These are phyloP conservation scores for Paraphaeosphaeria minitans DNA, from an alignment of 2,329 filamentous ascomycete species.

Conservation along the genomic window DNA sequence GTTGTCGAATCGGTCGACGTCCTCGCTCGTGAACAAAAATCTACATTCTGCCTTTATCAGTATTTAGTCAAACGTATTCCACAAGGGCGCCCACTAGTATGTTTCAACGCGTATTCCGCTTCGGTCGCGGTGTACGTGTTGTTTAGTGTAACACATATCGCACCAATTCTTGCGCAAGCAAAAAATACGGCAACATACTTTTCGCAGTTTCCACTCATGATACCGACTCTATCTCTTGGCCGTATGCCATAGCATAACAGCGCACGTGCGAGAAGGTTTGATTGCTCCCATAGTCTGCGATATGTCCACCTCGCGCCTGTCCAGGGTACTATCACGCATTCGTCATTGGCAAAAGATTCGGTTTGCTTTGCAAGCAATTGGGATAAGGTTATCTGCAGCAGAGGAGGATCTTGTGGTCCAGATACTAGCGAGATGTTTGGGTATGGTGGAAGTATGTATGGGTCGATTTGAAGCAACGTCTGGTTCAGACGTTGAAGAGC, in stretches of 20 bases:
- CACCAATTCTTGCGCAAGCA: slow-evolving; percentile 61
- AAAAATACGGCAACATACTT: slow-evolving; percentile 72
- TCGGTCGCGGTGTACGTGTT: slow-evolving; percentile 80
- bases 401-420: slow-evolving; percentile 69
- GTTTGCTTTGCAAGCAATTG: slow-evolving; percentile 75
- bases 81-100: slow-evolving; percentile 61
- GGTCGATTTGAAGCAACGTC: slow-evolving; percentile 46
- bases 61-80: no score
- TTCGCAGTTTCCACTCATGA: slow-evolving; percentile 71
- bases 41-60: slow-evolving; percentile 62
- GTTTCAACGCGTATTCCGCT: slow-evolving; percentile 71
- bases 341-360: slow-evolving; percentile 66
- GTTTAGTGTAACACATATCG: slow-evolving; percentile 73
- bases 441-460: slow-evolving; percentile 45
- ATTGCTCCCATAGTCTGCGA: slow-evolving; percentile 46
- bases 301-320: slow-evolving; percentile 76
- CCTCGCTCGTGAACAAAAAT: slow-evolving; percentile 73
- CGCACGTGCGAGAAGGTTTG: slow-evolving; percentile 46
- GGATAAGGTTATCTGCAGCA: slow-evolving; percentile 73
- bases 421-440: slow-evolving; percentile 64
- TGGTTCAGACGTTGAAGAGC: slow-evolving; percentile 44
- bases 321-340: slow-evolving; percentile 77
- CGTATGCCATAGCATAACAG: slow-evolving; percentile 69
- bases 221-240: slow-evolving; percentile 71
- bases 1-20: slow-evolving; percentile 70